Evolutionary conservation across 768 basidiomycete genomes (phyloP), one percentile per base, ranked within the genome.

Genomic region (Cystoderma amianthinum): DNA sequence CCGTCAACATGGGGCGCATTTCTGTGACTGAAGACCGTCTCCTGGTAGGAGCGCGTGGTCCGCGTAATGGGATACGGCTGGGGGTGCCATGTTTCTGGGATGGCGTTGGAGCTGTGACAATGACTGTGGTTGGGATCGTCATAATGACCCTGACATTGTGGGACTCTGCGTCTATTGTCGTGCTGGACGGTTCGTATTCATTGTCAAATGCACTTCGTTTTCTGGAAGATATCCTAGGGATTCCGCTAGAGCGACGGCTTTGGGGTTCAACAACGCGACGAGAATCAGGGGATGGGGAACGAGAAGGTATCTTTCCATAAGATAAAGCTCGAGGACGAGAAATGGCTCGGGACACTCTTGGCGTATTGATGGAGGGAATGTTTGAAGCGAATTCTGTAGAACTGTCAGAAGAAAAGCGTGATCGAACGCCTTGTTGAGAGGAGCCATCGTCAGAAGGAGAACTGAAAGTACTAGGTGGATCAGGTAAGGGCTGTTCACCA

Each of bases 31-130:
- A 47, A 10, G 60, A 49, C 6, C 44, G 52, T 45, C 60, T 63
- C 50, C 57, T 52, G 4, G 63, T 57, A 17, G 55, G 64, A 5
- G 56, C 45, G 17, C 69, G 67, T 13, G 75, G 68, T 2, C 74
- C 73, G 20, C 65, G 62, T 17, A 46, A 32, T 33, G 67, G 69
- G 38, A 68, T 60, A 24, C 67, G 64, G 41, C 52, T 61, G 13
- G 60, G 57, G 13, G 57, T 63, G 38, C 54, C 49, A 23, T 53
- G 54, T 43, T 63, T 61, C 22, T 53, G 54, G 5, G 62, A 66
- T 13, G 73, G 74, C 0, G 74, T 76, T n/a, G 74, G 70, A 5
- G 72, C 72, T 3, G 72, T 77, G 6, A 74, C 67, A 24, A 74
- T 73, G 13, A 75, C 72, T 45, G 63, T 72, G 16, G 72, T 74